These are phyloP conservation scores for Breynia disticha DNA, from an alignment of 441 rosid genomes.

Conservation along the genomic window DNA sequence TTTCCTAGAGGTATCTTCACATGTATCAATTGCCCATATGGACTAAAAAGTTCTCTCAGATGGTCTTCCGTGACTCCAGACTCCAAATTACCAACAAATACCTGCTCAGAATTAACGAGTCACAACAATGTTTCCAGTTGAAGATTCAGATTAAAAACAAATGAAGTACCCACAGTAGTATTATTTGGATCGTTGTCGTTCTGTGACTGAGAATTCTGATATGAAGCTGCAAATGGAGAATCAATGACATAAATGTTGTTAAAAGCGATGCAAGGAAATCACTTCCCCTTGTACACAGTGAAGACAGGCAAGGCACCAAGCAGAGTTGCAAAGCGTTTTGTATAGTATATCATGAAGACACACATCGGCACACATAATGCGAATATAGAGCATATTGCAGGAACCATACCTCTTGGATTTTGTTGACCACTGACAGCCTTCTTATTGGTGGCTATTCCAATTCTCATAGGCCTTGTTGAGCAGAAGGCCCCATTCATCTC, in stretches of 20 bases:
- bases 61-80: conserved; percentile 51
- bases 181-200: conserved; percentile 75
- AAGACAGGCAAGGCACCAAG: neutral
- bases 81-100: conserved; percentile 80
- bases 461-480: conserved; percentile 64
- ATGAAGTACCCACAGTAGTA: conserved; percentile 65
- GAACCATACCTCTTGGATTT: conserved; percentile 36
- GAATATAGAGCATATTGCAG: too few species aligned
- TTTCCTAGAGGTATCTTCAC: conserved; percentile 77
- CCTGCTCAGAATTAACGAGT: conserved; percentile 30
- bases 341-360: neutral
- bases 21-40: conserved; percentile 68
- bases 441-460: conserved; percentile 59
- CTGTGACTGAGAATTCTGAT: conserved; percentile 46
- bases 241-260: conserved; percentile 6
- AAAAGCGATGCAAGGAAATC: neutral
- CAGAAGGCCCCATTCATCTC: conserved; percentile 68
- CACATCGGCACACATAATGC: too few species aligned
- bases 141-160: conserved; percentile 5
- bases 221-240: conserved; percentile 55
- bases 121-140: conserved; percentile 1
- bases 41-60: conserved; percentile 70
- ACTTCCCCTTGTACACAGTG: too few species aligned
- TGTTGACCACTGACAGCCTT: conserved; percentile 38
- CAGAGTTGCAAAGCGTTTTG: neutral